Evolutionary conservation across 352 stramenopile genomes (phyloP).

Genomic region (Blastocystis sp.): DNA sequence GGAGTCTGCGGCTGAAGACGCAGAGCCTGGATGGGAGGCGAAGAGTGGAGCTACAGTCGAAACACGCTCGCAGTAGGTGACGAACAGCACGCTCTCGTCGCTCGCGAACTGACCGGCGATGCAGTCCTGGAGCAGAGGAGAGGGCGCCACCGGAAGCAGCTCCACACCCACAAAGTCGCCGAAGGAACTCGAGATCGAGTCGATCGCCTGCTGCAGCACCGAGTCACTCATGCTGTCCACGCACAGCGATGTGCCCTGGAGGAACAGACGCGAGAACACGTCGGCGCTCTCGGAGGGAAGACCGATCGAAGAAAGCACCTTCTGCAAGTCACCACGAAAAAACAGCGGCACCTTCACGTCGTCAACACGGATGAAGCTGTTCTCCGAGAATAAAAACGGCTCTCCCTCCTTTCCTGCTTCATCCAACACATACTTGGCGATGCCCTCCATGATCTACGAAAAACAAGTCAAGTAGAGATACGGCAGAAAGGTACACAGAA

Average conservation of each 20-base stretch:
- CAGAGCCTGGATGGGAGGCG: neutral
- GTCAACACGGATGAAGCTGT: neutral
- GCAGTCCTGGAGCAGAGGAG: conserved; percentile 38
- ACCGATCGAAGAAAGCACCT: neutral
- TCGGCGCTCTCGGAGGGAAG: neutral
- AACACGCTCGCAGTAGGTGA: conserved; percentile 31
- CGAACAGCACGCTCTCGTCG: neutral
- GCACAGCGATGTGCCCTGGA: neutral
- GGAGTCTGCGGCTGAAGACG: neutral
- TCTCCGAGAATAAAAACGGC: neutral
- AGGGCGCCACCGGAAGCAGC: neutral
- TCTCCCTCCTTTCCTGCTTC: conserved; percentile 26
- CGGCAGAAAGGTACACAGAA: conserved; percentile 11
- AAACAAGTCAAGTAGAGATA: neutral
- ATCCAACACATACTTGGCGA: conserved; percentile 46
- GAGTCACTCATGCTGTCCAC: neutral
- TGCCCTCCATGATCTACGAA: conserved; percentile 21
- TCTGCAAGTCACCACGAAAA: neutral
- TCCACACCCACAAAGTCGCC: neutral
- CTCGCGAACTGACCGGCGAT: neutral
- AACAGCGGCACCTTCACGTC: neutral
- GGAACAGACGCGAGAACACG: neutral
- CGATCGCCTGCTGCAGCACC: neutral
- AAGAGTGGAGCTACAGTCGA: neutral
- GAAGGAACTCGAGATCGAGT: neutral